phyloP scores from a whole-genome alignment of 352 stramenopile species.

The Pythium periplocum region DNA sequence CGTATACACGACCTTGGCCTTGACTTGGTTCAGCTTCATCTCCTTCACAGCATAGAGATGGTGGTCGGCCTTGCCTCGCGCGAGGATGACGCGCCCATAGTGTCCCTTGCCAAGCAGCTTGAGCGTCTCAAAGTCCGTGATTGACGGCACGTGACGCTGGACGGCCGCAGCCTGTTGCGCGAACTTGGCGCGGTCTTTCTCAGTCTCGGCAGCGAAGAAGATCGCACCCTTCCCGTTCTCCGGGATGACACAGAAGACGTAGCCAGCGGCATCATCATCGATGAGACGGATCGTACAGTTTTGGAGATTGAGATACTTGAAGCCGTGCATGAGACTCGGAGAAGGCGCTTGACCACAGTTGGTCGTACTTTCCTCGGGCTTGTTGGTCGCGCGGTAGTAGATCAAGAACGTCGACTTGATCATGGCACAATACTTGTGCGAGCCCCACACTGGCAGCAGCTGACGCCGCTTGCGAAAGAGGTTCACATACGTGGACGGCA shows the following conservation, averaged over 20 bases:
- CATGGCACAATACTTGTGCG: constrained; percentile 81
- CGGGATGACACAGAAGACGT: constrained; percentile 70
- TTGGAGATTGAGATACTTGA: constrained; percentile 80
- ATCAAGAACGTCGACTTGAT: constrained; percentile 86
- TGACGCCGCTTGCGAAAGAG: constrained; percentile 82
- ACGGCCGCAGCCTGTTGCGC: constrained; percentile 41
- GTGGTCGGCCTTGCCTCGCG: constrained; percentile 26
- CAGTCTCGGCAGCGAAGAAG: constrained; percentile 73
- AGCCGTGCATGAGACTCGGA: constrained; percentile 4
- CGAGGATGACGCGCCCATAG: constrained; percentile 80
- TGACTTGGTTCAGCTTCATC: constrained; percentile 88
- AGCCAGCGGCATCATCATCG: constrained; percentile 67
- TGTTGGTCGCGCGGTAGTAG: constrained; percentile 68
- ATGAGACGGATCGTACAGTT: constrained; percentile 74
- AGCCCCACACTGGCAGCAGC: constrained; percentile 77
- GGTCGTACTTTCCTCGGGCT: constrained; percentile 31
- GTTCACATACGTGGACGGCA: constrained; percentile 79
- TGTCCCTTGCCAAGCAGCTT: constrained; percentile 81
- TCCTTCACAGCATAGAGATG: constrained; percentile 85
- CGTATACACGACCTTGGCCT: constrained; percentile 82
- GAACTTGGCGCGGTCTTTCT: constrained; percentile 85
- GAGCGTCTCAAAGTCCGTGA: constrained; percentile 75
- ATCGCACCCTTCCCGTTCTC: constrained; percentile 61
- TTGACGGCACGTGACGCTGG: constrained; percentile 41
- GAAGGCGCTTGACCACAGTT: constrained; percentile 2